phyloP scores from a whole-genome alignment of 1,139 yeast species.

The Yamadazyma diospyri region DNA sequence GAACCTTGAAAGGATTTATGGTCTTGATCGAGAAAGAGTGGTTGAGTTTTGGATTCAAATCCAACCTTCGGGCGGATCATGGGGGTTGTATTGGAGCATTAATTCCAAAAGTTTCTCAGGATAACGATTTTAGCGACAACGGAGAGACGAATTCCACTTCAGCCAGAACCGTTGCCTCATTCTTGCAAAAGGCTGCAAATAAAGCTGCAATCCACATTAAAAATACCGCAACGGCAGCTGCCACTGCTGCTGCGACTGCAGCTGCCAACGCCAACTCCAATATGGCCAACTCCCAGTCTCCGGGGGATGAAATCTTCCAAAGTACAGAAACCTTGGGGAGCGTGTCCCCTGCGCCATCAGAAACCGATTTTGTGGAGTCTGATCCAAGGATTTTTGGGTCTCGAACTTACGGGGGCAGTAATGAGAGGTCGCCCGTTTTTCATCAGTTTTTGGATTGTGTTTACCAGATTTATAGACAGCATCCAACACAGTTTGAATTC shows the following conservation, averaged over 20 bases:
- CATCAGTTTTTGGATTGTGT: slow-evolving; percentile 92
- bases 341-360: slow-evolving; percentile 8
- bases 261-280: slow-evolving; percentile 1
- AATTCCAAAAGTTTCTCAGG: slow-evolving; percentile 17
- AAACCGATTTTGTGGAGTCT: slow-evolving; percentile 9
- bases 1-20: slow-evolving; percentile 86
- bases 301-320: background rate
- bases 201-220: slow-evolving; percentile 28
- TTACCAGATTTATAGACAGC: slow-evolving; percentile 71
- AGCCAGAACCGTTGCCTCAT: slow-evolving; percentile 19
- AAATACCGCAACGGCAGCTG: slow-evolving; percentile 30
- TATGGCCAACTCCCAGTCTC: slow-evolving; percentile 5
- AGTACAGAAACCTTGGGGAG: background rate
- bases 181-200: slow-evolving; percentile 42
- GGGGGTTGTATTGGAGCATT: slow-evolving; percentile 48
- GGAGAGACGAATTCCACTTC: slow-evolving; percentile 8
- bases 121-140: slow-evolving; percentile 13
- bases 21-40: slow-evolving; percentile 88
- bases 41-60: slow-evolving; percentile 92
- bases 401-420: slow-evolving; percentile 36
- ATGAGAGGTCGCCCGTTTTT: slow-evolving; percentile 77
- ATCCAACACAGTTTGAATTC: slow-evolving; percentile 74
- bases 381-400: slow-evolving; percentile 13
- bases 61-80: slow-evolving; percentile 80
- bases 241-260: slow-evolving; percentile 8